Evolutionary conservation across 78 protist species (phyloP).

Genomic region (Diacronema lutheri): DNA sequence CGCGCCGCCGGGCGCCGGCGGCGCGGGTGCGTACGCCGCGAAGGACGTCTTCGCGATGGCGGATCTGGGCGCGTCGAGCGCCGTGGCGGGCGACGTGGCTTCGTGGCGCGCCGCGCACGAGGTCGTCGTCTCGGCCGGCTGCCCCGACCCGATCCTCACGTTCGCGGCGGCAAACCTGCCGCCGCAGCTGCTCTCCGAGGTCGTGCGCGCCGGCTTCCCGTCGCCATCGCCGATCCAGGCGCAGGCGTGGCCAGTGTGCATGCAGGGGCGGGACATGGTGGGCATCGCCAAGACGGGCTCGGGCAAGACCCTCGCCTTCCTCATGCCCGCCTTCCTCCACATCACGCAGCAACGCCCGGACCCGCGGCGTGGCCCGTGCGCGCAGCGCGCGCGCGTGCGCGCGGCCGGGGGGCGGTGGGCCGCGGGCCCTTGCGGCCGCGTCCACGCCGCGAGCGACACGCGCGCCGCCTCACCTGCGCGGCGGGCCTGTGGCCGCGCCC

Average conservation of each 20-base stretch:
- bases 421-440: not conserved
- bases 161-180: not conserved
- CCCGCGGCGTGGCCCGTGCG: not conserved
- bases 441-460: not conserved
- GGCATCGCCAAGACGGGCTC: slow-evolving; percentile 95
- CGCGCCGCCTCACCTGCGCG: too few relatives aligned
- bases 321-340: slow-evolving; percentile 26
- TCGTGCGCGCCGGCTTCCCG: slow-evolving; percentile 43
- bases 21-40: too few relatives aligned
- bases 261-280: slow-evolving; percentile 85
- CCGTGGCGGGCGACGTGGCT: too few relatives aligned
- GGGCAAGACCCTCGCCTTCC: slow-evolving; percentile 93
- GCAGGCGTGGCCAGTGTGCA: slow-evolving; percentile 79
- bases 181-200: not conserved
- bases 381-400: not conserved
- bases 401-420: not conserved
- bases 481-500: too few relatives aligned
- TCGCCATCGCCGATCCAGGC: slow-evolving; percentile 95
- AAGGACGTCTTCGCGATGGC: too few relatives aligned
- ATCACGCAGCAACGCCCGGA: not conserved
- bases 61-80: too few relatives aligned
- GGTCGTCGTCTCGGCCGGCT: not conserved
- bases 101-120: too few relatives aligned
- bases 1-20: too few relatives aligned
- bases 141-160: not conserved